Base-by-base conservation (phyloP, 345 rosid species). In the Gossypium australe region DNA sequence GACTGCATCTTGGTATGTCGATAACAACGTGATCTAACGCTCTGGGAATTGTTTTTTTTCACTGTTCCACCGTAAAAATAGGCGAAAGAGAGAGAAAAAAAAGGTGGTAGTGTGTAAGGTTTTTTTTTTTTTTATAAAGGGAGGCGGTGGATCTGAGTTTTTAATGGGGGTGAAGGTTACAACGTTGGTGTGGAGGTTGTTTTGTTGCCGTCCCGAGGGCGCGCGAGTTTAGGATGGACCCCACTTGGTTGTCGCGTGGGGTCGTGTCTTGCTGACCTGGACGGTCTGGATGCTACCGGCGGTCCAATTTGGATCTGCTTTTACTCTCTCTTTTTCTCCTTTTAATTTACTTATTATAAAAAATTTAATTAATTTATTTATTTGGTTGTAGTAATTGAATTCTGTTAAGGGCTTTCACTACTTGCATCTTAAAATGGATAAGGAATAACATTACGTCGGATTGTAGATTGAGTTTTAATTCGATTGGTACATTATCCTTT, bases 1-100 rank as follows among this genome's bases (percentile, higher is more conserved):
- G 89, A 76, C 83, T 83, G 86, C 88, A 83, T 83, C 87, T 76
- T 77, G 58, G 43, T 64, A 7, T 17, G 41, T 52, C 29, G 14
- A 51, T 17, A 52, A 70, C 24, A 34, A 52, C 64, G 72, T 68
- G 72, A 78, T 79, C 79, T 58, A 53, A 76, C 43, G 0, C 73
- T 41, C 69, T 41, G 53, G 44, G 70, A 60, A 61, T 67, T 66
- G 1, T 77, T 77, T 29, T 25, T 25, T 29, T 43, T 41, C 59
- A 49, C 38, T 78, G 17, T 74, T 53, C 55, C 69, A 13, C 58
- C 59, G 45, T n/a, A 60, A 43, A 44, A 34, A 53, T 49, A 67
- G 55, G 20, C 65, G 66, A 55, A 14, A 11, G 47, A 62, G 60
- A 24, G 43, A 60, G 17, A 11, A 57, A 27, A 57, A 57, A 27